These are phyloP conservation scores for Xylariaceae sp. DNA, from an alignment of 2,329 filamentous ascomycete genomes.

Conservation along the genomic window DNA sequence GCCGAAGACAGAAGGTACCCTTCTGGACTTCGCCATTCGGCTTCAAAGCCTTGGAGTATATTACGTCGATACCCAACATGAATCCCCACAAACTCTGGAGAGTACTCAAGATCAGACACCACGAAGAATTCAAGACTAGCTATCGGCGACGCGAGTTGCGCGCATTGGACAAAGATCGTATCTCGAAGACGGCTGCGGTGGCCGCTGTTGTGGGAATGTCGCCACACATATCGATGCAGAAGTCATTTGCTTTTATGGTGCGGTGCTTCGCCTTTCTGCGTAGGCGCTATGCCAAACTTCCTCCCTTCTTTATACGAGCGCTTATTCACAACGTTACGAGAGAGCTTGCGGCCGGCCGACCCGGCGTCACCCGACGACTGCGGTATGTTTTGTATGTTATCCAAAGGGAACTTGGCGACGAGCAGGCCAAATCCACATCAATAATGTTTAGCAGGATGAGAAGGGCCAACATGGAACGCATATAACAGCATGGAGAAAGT, in stretches of 20 bases:
- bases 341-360: conserved; percentile 32
- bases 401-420: conserved; percentile 23
- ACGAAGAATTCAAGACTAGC: not conserved
- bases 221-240: conserved; percentile 21
- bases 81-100: conserved; percentile 16
- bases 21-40: conserved; percentile 26
- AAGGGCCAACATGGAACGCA: conserved; percentile 12
- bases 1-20: not conserved
- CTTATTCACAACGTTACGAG: conserved; percentile 34
- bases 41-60: conserved; percentile 18
- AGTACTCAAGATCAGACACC: conserved; percentile 15
- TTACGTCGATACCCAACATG: conserved; percentile 17
- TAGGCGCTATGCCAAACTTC: conserved; percentile 21
- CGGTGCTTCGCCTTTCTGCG: conserved; percentile 31
- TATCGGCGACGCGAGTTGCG: not conserved
- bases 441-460: conserved; percentile 22
- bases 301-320: conserved; percentile 26
- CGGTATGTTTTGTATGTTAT: conserved; percentile 35
- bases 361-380: conserved; percentile 34
- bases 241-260: conserved; percentile 31
- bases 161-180: not conserved
- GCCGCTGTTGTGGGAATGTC: conserved; percentile 22
- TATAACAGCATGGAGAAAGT: not conserved
- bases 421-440: conserved; percentile 24
- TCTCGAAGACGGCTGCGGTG: conserved; percentile 17